Base-by-base conservation (phyloP, 305 asterid species). In the Salvia sclarea region DNA sequence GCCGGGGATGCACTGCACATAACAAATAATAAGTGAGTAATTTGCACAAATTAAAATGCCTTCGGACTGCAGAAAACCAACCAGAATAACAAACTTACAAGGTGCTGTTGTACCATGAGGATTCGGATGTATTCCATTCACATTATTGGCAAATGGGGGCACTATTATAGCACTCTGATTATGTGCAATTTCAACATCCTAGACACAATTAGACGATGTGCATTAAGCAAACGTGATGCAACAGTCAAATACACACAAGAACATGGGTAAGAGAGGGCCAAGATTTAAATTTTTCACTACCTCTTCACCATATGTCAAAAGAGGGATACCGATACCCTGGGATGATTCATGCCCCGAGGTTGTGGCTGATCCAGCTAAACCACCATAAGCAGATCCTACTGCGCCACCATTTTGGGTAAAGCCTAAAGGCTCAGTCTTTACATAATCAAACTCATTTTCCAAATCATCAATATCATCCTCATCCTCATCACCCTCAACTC, bases 401-500 rank as follows among this genome's bases (percentile, higher is more conserved):
- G 74, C 76, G 57, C 86, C 81, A 5, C 73, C 60, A 54, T 61
- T 70, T 30, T 67, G 79, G 12, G 45, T 44, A 18, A 37, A 71
- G 55, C 78, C 79, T 13, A 73, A 72, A 61, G 65, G 74, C 68
- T 82, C 88, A 41, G 55, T 35, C 37, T 79, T 50, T 33, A 70
- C 82, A 66, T 83, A 89, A 78, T 82, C 88, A 55, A 92, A 89
- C 79, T 92, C 98, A 8, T 85, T 79, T 60, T 89, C 98, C 80
- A 89, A 75, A 78, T 92, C 98, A 77, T 92, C 98, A 3, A 54
- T 17, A 28, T 52, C 86, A 55, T 92, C 96, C 74, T 92, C 98
- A 77, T 92, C 98, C 78, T 92, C 98, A 64, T 92, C 98, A 56
- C 96, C 98, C 72, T 89, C 95, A 24, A 92, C 98, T 72, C 96